A percentile compares a stretch with the other conserved stretches of the same genome.
Evolutionary conservation across 2,329 filamentous ascomycete species (phyloP).

Genomic region (Trichophyton schoenleinii): DNA sequence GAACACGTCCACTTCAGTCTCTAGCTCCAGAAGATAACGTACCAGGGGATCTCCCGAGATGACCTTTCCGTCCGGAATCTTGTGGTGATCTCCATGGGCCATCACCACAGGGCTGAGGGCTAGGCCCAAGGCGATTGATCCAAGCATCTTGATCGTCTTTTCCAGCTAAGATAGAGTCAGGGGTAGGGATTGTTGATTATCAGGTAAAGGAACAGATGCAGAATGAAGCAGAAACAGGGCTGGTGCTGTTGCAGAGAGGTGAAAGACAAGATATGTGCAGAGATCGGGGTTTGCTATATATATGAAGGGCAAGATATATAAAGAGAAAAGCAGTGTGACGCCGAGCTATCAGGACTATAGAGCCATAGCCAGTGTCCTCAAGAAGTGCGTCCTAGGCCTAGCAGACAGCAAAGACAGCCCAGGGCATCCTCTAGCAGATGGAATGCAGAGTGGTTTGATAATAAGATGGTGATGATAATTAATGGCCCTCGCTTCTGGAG

Average conservation of each 20-base stretch:
- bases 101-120: background rate
- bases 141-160: background rate
- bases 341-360: background rate
- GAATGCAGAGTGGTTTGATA: background rate
- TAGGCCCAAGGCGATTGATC: background rate
- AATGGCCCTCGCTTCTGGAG: too few relatives aligned
- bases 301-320: background rate
- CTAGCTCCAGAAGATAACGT: conserved; percentile 52
- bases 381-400: background rate
- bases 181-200: background rate
- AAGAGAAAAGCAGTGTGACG: background rate
- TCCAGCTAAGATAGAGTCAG: background rate
- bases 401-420: background rate
- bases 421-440: background rate
- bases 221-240: background rate
- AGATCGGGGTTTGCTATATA: background rate
- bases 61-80: conserved; percentile 54
- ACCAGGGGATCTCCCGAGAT: background rate
- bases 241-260: background rate
- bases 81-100: conserved; percentile 41
- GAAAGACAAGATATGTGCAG: background rate
- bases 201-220: background rate
- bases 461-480: background rate
- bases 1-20: background rate
- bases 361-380: background rate